Conservation (phyloP, 441 rosid species). For the Populus hybrid region DNA sequence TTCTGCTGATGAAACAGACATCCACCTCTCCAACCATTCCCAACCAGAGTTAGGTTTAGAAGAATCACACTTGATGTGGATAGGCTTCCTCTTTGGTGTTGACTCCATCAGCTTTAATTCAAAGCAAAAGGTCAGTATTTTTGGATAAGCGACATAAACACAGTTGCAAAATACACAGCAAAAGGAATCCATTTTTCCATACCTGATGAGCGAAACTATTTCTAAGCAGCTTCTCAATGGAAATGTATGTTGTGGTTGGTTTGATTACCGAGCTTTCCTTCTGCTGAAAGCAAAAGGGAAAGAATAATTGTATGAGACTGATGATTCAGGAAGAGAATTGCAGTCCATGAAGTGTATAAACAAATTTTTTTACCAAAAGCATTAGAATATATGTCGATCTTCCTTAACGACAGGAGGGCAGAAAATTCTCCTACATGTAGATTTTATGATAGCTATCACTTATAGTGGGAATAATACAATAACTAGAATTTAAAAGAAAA, state of each 20-base stretch:
- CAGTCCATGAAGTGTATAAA: neutral
- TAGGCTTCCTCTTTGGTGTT: constrained; percentile 62
- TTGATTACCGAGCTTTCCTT: constrained; percentile 34
- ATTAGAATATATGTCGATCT: neutral
- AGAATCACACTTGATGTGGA: constrained; percentile 78
- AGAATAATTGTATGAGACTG: neutral
- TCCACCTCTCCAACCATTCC: constrained; percentile 98
- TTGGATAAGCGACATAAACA: constrained; percentile 1
- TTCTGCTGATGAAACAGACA: constrained; percentile 56
- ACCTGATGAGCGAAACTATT: constrained; percentile 93
- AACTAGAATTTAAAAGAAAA: neutral
- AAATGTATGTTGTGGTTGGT: constrained; percentile 36
- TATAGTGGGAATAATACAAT: neutral
- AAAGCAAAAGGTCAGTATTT: constrained; percentile 11
- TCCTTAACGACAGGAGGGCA: neutral
- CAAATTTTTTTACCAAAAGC: neutral
- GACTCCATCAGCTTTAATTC: constrained; percentile 74
- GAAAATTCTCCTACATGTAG: neutral
- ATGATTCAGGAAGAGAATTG: neutral
- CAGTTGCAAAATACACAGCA: constrained; percentile 6
- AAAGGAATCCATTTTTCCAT: constrained; percentile 14
- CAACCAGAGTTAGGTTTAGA: constrained; percentile 75
- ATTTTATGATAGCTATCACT: neutral
- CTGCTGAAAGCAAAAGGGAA: constrained; percentile 38
- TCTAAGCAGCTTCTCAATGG: constrained; percentile 69